phyloP scores from a whole-genome alignment of 2,329 filamentous ascomycete species.

The Helotiales sp. region DNA sequence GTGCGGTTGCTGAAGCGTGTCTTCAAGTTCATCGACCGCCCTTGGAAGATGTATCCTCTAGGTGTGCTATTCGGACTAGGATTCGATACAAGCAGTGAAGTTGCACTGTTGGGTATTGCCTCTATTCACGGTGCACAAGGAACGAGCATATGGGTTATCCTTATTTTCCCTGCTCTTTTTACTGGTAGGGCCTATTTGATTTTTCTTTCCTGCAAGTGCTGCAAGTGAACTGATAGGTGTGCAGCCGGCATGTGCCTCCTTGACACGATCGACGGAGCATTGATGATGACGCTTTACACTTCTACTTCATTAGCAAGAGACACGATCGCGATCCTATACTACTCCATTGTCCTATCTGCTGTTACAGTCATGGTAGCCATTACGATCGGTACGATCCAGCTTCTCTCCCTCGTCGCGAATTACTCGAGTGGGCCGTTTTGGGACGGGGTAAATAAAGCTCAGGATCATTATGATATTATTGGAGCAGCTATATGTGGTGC shows the following conservation, averaged over 20 bases:
- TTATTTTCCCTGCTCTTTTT: constrained; percentile 88
- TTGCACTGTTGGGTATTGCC: constrained; percentile 87
- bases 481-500: constrained; percentile 83
- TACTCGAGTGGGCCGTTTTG: constrained; percentile 80
- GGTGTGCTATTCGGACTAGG: constrained; percentile 88
- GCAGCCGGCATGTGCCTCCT: constrained; percentile 89
- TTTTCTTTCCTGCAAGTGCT: not conserved
- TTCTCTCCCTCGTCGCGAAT: constrained; percentile 76
- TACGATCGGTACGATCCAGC: constrained; percentile 82
- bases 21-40: constrained; percentile 71
- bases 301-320: constrained; percentile 76
- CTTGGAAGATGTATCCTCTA: constrained; percentile 96
- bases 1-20: constrained; percentile 70
- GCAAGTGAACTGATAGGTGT: not conserved
- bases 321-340: constrained; percentile 87
- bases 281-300: constrained; percentile 95
- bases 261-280: constrained; percentile 87
- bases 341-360: constrained; percentile 54
- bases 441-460: constrained; percentile 76
- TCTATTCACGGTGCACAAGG: constrained; percentile 83
- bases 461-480: constrained; percentile 82
- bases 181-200: constrained; percentile 56
- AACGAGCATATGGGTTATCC: constrained; percentile 89
- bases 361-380: constrained; percentile 38
- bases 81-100: constrained; percentile 94